Conservation (phyloP, 352 stramenopile species). For the Peronospora destructor region DNA sequence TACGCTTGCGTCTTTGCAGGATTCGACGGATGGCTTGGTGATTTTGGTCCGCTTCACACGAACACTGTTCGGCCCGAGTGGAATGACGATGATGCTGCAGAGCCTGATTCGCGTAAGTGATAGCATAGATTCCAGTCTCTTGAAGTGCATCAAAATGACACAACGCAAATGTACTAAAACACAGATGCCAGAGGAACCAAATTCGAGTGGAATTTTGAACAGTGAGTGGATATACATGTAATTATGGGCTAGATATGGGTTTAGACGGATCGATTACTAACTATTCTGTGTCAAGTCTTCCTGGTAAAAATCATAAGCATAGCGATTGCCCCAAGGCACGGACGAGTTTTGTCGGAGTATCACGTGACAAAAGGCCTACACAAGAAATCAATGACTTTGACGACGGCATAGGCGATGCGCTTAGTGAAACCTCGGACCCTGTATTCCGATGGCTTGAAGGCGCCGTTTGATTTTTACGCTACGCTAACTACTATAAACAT, state of each 20-base stretch:
- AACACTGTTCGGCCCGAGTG: slow-evolving; percentile 58
- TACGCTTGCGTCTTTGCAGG: slow-evolving; percentile 22
- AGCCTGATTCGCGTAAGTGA: slow-evolving; percentile 21
- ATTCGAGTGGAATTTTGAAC: slow-evolving; percentile 63
- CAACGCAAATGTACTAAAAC: neutral
- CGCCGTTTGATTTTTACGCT: slow-evolving; percentile 26
- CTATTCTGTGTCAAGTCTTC: slow-evolving; percentile 16
- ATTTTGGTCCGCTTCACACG: slow-evolving; percentile 67
- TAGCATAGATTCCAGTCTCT: too few relatives aligned
- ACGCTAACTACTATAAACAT: slow-evolving; percentile 6
- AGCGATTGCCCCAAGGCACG: neutral
- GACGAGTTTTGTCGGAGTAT: slow-evolving; percentile 4
- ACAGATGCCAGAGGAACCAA: slow-evolving; percentile 14
- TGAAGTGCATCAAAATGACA: too few relatives aligned
- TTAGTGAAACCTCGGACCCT: slow-evolving; percentile 41
- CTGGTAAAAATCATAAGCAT: slow-evolving; percentile 11
- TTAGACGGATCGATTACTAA: slow-evolving; percentile 1
- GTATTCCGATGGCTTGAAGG: slow-evolving; percentile 58
- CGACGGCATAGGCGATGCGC: slow-evolving; percentile 24
- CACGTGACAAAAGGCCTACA: slow-evolving; percentile 5
- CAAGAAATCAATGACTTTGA: slow-evolving; percentile 8
- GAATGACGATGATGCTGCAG: slow-evolving; percentile 24
- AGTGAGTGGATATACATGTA: slow-evolving; percentile 25
- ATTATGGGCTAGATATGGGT: neutral
- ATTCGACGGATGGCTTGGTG: slow-evolving; percentile 68